These are phyloP conservation scores for Talaromyces islandicus DNA, from an alignment of 2,329 filamentous ascomycete genomes.

Conservation along the genomic window DNA sequence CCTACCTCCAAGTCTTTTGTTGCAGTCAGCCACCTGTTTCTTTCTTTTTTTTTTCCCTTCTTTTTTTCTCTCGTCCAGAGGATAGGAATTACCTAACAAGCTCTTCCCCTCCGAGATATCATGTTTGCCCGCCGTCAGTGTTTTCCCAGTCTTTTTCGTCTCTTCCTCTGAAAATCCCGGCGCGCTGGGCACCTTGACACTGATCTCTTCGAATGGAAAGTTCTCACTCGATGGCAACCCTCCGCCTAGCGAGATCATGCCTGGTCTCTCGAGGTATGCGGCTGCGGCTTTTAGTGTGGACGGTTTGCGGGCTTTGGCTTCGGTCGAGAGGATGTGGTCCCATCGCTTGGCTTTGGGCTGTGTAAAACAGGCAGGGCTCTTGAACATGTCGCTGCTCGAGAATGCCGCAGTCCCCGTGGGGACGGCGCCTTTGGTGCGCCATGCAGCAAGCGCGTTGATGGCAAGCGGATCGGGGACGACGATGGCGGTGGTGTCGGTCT, in stretches of 20 bases:
- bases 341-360: constrained; percentile 77
- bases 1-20: constrained; percentile 70
- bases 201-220: constrained; percentile 82
- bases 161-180: constrained; percentile 67
- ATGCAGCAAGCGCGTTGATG: constrained; percentile 59
- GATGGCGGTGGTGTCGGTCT: constrained; percentile 32
- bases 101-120: constrained; percentile 57
- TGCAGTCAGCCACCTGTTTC: constrained; percentile 6
- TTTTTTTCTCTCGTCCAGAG: not conserved
- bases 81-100: constrained; percentile 6
- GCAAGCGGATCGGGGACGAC: constrained; percentile 46
- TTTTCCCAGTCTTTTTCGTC: constrained; percentile 54
- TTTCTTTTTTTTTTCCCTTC: not conserved
- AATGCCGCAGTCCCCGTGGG: constrained; percentile 70
- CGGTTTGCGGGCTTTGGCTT: constrained; percentile 54
- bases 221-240: constrained; percentile 83
- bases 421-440: constrained; percentile 66
- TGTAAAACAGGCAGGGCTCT: constrained; percentile 51
- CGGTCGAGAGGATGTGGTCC: constrained; percentile 55
- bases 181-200: constrained; percentile 64
- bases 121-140: constrained; percentile 71
- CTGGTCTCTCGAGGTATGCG: constrained; percentile 69
- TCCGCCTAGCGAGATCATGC: constrained; percentile 77
- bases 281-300: constrained; percentile 81
- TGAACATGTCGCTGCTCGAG: constrained; percentile 77